Evolutionary conservation across 2,329 filamentous ascomycete species (phyloP).

Genomic region (Diaporthe sp.): DNA sequence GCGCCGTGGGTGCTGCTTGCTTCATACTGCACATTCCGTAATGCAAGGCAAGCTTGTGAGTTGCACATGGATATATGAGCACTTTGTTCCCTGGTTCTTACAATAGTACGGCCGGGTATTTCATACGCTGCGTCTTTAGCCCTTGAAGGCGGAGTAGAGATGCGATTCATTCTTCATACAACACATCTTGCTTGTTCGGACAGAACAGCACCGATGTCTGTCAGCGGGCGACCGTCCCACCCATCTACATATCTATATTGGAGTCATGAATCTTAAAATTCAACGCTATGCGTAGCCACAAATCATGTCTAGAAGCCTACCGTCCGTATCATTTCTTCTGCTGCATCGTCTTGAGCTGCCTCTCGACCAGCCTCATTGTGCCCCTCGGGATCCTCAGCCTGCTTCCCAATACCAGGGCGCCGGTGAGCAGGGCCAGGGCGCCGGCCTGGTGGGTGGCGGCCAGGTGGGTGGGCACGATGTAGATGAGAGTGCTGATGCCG

Average conservation of each 20-base stretch:
- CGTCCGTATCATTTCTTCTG: constrained; percentile 2
- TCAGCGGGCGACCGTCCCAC: neutral
- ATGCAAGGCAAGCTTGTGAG: neutral
- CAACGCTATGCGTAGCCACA: constrained; percentile 29
- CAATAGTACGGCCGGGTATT: neutral
- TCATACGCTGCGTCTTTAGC: neutral
- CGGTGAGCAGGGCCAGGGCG: constrained; percentile 85
- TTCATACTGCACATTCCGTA: neutral
- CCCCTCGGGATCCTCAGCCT: constrained; percentile 80
- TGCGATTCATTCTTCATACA: neutral
- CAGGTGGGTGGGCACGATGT: constrained; percentile 90
- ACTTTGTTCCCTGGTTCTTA: neutral
- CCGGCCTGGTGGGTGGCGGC: constrained; percentile 95
- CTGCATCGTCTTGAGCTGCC: constrained; percentile 53
- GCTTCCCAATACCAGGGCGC: constrained; percentile 83
- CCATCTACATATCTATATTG: neutral
- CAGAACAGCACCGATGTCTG: neutral
- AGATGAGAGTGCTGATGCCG: constrained; percentile 91
- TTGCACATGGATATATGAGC: neutral
- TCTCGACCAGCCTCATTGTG: constrained; percentile 72
- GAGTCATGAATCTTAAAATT: constrained; percentile 34
- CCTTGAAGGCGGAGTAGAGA: constrained; percentile 12
- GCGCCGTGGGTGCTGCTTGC: neutral
- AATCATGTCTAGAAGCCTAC: constrained; percentile 6
- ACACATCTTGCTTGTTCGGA: neutral